Percentiles rank a stretch among this genome's conserved stretches.
phyloP scores from a whole-genome alignment of 108 stramenopile genomes.

The Schizochytrium sp. region DNA sequence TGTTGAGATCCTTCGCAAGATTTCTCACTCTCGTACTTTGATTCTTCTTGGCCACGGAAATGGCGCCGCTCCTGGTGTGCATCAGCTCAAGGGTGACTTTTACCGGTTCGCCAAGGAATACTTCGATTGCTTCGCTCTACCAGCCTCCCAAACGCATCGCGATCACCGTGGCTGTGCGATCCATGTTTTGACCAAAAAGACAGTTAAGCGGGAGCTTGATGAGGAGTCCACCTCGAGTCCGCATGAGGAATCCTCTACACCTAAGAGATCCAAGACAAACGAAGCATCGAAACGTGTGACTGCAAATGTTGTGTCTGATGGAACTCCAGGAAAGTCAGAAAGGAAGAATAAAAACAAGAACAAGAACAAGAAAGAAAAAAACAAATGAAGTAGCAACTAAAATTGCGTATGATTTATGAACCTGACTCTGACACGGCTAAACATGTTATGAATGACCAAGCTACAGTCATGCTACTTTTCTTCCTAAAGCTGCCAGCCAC shows the following conservation, averaged over 20 bases:
- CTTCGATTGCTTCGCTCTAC: constrained; percentile 1
- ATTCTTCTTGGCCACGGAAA: constrained; percentile 41
- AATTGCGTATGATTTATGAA: neutral
- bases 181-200: neutral
- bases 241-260: no score
- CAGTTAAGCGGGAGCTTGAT: neutral
- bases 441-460: no score
- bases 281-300: no score
- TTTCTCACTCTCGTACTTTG: neutral
- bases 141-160: neutral
- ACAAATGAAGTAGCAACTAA: neutral
- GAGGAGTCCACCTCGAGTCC: neutral
- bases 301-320: no score
- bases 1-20: neutral
- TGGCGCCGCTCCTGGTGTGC: constrained; percentile 37
- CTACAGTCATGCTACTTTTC: no score
- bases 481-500: no score
- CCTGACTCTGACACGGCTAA: neutral
- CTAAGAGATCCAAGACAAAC: no score
- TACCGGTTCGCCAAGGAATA: neutral
- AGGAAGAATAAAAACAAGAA: neutral
- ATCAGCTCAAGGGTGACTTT: constrained; percentile 40
- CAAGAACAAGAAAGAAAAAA: neutral
- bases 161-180: constrained; percentile 28
- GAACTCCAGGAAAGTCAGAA: no score